phyloP scores from a whole-genome alignment of 441 rosid species.

The Adansonia gregorii region DNA sequence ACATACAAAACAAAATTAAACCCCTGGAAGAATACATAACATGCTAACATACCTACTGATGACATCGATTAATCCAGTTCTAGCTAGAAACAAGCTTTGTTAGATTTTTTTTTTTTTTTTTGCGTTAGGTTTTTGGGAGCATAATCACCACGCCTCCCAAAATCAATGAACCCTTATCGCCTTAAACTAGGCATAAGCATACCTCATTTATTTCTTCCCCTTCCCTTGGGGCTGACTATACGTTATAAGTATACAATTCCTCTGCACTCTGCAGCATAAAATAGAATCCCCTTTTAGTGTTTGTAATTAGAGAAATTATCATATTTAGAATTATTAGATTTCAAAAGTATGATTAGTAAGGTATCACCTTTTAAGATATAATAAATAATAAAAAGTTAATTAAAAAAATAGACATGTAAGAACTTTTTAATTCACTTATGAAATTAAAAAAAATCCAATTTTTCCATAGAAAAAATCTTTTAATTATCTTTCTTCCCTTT shows the following conservation, averaged over 20 bases:
- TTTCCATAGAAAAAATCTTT: too few species aligned
- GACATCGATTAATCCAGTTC: not conserved
- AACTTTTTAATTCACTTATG: too few species aligned
- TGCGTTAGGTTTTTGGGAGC: constrained; percentile 33
- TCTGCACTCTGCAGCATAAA: not conserved
- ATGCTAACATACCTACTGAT: not conserved
- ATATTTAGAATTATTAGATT: too few species aligned
- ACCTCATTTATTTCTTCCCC: not conserved
- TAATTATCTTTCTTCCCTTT: too few species aligned
- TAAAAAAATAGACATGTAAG: too few species aligned
- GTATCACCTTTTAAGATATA: too few species aligned
- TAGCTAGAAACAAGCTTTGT: not conserved
- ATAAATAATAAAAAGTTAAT: too few species aligned
- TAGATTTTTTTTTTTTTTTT: not conserved
- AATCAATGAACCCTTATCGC: not conserved
- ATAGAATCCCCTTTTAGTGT: too few species aligned
- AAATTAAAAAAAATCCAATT: too few species aligned
- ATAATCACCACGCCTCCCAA: not conserved
- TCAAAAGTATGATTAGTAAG: too few species aligned
- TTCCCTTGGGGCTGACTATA: not conserved
- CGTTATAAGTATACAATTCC: not conserved
- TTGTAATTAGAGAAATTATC: too few species aligned
- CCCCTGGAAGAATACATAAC: constrained; percentile 14
- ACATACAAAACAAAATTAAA: not conserved
- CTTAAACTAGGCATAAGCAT: not conserved